A percentile compares a stretch with the other conserved stretches of the same genome.
phyloP scores from a whole-genome alignment of 768 basidiomycete genomes.

The Agrocybe chaxingu region DNA sequence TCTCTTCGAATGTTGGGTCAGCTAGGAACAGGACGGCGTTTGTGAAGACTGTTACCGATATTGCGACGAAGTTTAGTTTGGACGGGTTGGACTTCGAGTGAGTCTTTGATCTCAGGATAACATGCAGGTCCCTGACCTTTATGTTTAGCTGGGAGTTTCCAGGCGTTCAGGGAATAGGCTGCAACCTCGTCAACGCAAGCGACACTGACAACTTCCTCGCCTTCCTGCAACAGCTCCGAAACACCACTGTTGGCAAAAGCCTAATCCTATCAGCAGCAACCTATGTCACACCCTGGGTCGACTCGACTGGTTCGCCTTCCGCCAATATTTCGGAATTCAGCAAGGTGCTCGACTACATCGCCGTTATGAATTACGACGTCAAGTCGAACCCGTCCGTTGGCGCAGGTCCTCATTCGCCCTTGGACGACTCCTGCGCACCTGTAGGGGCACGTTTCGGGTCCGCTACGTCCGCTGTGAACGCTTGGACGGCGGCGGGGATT shows the following conservation, averaged over 20 bases:
- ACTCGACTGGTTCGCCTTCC: slow-evolving; percentile 50
- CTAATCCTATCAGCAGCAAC: slow-evolving; percentile 74
- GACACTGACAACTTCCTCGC: slow-evolving; percentile 80
- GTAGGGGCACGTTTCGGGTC: slow-evolving; percentile 63
- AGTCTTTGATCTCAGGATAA: slow-evolving; percentile 17
- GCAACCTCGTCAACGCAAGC: slow-evolving; percentile 57
- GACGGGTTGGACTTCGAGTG: slow-evolving; percentile 72
- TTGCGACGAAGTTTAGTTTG: slow-evolving; percentile 47
- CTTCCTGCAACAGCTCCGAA: slow-evolving; percentile 72
- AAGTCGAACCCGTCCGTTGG: slow-evolving; percentile 50
- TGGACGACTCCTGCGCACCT: slow-evolving; percentile 73
- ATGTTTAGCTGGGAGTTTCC: slow-evolving; percentile 83
- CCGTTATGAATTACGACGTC: slow-evolving; percentile 71
- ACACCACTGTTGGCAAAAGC: slow-evolving; percentile 45
- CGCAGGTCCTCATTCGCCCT: slow-evolving; percentile 80
- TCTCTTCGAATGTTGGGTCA: slow-evolving; percentile 56
- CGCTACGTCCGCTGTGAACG: slow-evolving; percentile 65
- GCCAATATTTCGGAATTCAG: slow-evolving; percentile 66
- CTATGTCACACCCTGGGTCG: slow-evolving; percentile 63
- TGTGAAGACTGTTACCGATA: slow-evolving; percentile 46
- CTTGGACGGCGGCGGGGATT: slow-evolving; percentile 80
- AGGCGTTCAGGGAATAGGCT: slow-evolving; percentile 58
- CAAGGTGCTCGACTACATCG: slow-evolving; percentile 70
- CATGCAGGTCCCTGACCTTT: neutral
- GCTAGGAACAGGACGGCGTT: slow-evolving; percentile 54